Evolutionary conservation across 306 rosid genomes (phyloP).

Genomic region (Mimosa bimucronata): DNA sequence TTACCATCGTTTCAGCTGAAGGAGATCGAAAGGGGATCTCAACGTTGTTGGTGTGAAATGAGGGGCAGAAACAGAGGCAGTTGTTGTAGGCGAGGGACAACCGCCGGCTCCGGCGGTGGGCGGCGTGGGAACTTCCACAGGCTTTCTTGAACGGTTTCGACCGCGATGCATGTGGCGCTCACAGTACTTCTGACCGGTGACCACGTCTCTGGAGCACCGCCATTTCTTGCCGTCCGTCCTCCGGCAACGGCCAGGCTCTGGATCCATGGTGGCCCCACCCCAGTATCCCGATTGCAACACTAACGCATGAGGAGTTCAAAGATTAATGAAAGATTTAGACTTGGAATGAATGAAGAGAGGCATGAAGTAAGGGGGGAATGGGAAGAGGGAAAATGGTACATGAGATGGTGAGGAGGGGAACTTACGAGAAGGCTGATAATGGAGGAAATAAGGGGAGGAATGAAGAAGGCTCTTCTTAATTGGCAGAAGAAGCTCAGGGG

Average conservation of each 20-base stretch:
- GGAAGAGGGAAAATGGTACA: too few species aligned
- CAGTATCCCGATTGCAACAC: slow-evolving; percentile 87
- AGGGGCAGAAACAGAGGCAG: slow-evolving; percentile 40
- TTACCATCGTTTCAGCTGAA: slow-evolving; percentile 69
- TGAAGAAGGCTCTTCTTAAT: slow-evolving; percentile 79
- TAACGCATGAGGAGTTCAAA: slow-evolving; percentile 15
- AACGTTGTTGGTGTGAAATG: slow-evolving; percentile 46
- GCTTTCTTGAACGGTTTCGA: slow-evolving; percentile 99
- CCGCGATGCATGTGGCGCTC: slow-evolving; percentile 98
- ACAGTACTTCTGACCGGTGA: slow-evolving; percentile 95
- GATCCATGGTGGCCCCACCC: slow-evolving; percentile 96
- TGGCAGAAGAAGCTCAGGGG: slow-evolving; percentile 84
- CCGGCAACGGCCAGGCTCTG: slow-evolving; percentile 96
- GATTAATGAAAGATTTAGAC: slow-evolving; percentile 17
- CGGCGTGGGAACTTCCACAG: slow-evolving; percentile 93
- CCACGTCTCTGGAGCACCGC: slow-evolving; percentile 99
- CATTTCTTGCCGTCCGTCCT: slow-evolving; percentile 97
- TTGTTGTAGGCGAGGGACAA: slow-evolving; percentile 34
- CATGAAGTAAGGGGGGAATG: not conserved
- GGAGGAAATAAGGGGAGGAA: slow-evolving; percentile 55
- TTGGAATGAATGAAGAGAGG: not conserved
- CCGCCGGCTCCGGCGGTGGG: slow-evolving; percentile 30
- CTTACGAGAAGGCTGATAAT: slow-evolving; percentile 75
- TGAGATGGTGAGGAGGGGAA: not conserved
- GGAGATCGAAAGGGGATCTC: slow-evolving; percentile 68